Percentiles rank a stretch among this genome's conserved stretches.
Conservation (phyloP, 169 alveolate species). For the Plasmodium relictum region DNA sequence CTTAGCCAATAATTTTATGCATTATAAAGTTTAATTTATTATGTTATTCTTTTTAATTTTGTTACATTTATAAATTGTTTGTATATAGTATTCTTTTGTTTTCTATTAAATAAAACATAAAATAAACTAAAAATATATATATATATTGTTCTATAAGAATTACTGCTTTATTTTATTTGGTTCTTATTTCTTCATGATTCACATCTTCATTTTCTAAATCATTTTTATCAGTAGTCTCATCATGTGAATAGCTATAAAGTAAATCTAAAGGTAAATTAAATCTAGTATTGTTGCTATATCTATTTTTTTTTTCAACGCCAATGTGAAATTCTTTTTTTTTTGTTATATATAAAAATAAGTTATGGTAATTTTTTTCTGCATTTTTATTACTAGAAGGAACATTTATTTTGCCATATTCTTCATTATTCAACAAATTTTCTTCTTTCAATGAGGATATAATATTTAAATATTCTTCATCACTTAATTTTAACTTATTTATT, state of each 20-base stretch:
- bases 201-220: not conserved
- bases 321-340: not conserved
- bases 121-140: not conserved
- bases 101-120: not conserved
- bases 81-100: no score
- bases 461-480: conserved; percentile 1
- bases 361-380: not conserved
- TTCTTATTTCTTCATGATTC: not conserved
- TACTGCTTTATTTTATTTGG: not conserved
- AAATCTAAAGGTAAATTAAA: conserved; percentile 57
- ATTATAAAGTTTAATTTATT: no score
- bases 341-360: not conserved
- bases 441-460: not conserved
- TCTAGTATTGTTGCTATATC: conserved; percentile 46
- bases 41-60: no score
- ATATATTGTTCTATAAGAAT: not conserved
- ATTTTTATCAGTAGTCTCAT: not conserved
- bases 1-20: no score
- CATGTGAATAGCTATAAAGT: conserved; percentile 15
- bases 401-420: not conserved
- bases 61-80: no score
- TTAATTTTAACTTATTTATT: conserved; percentile 30
- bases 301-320: conserved; percentile 9
- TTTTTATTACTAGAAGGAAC: not conserved
- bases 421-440: not conserved